Percentiles rank a stretch among this genome's conserved stretches.
These are phyloP conservation scores for Beta vulgaris DNA, from an alignment of 148 eudicot species.

Conservation along the genomic window DNA sequence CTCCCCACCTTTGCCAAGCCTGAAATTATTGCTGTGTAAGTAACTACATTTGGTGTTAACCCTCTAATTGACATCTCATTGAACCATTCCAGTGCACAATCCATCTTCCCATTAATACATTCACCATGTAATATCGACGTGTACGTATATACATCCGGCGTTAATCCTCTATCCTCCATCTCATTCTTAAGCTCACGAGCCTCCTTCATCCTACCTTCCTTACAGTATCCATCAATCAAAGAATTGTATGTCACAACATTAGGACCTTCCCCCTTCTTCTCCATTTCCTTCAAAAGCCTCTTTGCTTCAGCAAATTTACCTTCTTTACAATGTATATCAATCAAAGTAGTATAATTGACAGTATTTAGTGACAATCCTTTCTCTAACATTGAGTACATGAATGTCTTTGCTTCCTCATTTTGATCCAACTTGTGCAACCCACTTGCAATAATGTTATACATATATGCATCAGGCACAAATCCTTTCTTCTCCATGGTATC, in stretches of 20 bases:
- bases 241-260: slow-evolving; percentile 69
- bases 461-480: slow-evolving; percentile 48
- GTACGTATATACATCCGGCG: slow-evolving; percentile 66
- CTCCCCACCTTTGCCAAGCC: slow-evolving; percentile 74
- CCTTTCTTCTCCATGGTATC: slow-evolving; percentile 72
- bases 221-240: slow-evolving; percentile 68
- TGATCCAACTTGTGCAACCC: slow-evolving; percentile 59
- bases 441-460: slow-evolving; percentile 61
- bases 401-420: slow-evolving; percentile 65
- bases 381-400: slow-evolving; percentile 59
- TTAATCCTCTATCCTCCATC: slow-evolving; percentile 55
- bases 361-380: slow-evolving; percentile 55
- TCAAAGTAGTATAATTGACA: slow-evolving; percentile 56
- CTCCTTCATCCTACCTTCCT: slow-evolving; percentile 63
- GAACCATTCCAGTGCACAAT: slow-evolving; percentile 57
- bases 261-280: slow-evolving; percentile 47
- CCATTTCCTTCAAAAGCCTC: slow-evolving; percentile 62
- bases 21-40: slow-evolving; percentile 64
- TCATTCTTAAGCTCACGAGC: slow-evolving; percentile 49
- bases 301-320: slow-evolving; percentile 72
- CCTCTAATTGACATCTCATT: slow-evolving; percentile 52
- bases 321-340: slow-evolving; percentile 67
- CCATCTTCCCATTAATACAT: slow-evolving; percentile 60
- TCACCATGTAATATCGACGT: slow-evolving; percentile 73
- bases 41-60: slow-evolving; percentile 47